phyloP scores from a whole-genome alignment of 768 basidiomycete species.

The Pleurotus platypus region DNA sequence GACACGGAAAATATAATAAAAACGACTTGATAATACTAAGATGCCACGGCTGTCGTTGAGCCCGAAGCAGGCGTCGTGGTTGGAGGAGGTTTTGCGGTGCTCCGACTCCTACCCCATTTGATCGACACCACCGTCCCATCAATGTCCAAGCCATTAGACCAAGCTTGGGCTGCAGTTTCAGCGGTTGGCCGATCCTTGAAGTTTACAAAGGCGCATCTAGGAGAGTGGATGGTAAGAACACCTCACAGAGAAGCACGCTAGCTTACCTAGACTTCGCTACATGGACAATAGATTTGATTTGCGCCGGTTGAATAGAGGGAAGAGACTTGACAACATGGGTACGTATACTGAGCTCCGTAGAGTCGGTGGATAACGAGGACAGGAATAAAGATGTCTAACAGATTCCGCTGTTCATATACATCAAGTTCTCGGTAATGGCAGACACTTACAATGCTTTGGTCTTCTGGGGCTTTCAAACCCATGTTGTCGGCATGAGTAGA shows the following conservation, averaged over 20 bases:
- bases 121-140: slow-evolving; percentile 70
- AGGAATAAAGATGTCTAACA: slow-evolving; percentile 82
- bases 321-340: slow-evolving; percentile 68
- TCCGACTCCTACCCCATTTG: slow-evolving; percentile 86
- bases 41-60: neutral
- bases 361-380: slow-evolving; percentile 64
- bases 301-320: slow-evolving; percentile 55
- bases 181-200: slow-evolving; percentile 82
- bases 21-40: neutral
- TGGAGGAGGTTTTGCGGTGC: slow-evolving; percentile 26
- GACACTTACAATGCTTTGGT: slow-evolving; percentile 71
- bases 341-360: slow-evolving; percentile 73
- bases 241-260: too few relatives aligned
- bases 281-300: slow-evolving; percentile 82
- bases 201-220: slow-evolving; percentile 92
- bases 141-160: slow-evolving; percentile 89
- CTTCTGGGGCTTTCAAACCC: slow-evolving; percentile 89
- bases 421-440: neutral
- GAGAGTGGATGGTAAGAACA: slow-evolving; percentile 2
- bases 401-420: neutral
- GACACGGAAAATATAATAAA: neutral
- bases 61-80: neutral
- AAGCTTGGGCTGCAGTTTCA: slow-evolving; percentile 83
- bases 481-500: slow-evolving; percentile 71
- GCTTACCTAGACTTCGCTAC: slow-evolving; percentile 74